Evolutionary conservation across 805 yeast genomes (phyloP), one percentile per base, ranked within the genome.

Genomic region (Schwanniomyces occidentalis): DNA sequence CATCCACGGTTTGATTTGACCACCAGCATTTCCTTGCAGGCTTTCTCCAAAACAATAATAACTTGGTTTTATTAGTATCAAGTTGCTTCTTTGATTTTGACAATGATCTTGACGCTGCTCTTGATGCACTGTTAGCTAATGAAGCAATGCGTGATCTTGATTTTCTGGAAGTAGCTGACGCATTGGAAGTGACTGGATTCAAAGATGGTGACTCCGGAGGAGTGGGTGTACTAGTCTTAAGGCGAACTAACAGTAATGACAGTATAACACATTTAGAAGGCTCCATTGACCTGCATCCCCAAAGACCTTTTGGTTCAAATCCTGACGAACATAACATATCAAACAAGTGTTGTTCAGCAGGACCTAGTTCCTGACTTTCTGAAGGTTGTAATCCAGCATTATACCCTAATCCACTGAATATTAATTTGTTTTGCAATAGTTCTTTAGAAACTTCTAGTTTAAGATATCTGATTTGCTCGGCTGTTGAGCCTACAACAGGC

Each of bases 11-110:
- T 27, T 78, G 76, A 54, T 80, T 78, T 5, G 86, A 74, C 99
- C 99, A 93, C 99, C 99, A 93, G 65, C 99, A 93, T 56, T 93
- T 93, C 54, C 98, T 76, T 2, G 99, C 99, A 1, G 99, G 99
- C 56, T 93, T 93, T 44, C 95, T 76, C 98, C 99, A 93, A 55
- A 93, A 93, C 34, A 93, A 65, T 23, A 93, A 69, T 33, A 93
- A 71, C 58, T 93, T 93, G 4, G 68, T 63, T 29, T 64, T 68
- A 46, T 57, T 65, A 16, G 47, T 60, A 54, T 70, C 78, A 44
- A 41, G 62, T 54, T 38, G 60, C 49, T 46, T 63, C 53, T 53
- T 60, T 8, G 78, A 69, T 40, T 77, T 65, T 4, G 83, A 76
- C 21, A 78, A 66, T 1, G 87, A 80, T 34, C 81, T 61, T 5